phyloP scores from a whole-genome alignment of 164 flowering plant genomes.

The Protea cynaroides region DNA sequence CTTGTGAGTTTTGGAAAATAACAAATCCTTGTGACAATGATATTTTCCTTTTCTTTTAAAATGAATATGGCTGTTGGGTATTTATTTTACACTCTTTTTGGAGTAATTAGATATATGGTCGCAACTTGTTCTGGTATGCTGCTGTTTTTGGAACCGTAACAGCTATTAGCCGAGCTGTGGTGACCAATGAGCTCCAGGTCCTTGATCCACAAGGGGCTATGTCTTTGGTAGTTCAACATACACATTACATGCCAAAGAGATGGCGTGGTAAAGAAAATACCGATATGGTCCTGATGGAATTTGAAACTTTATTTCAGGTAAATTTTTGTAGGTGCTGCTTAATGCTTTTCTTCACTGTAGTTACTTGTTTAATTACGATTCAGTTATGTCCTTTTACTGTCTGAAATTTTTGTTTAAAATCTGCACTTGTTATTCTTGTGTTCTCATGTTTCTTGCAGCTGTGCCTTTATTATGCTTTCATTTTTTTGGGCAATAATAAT shows the following conservation, averaged over 20 bases:
- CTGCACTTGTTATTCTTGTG: too few species aligned
- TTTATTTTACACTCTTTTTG: background rate
- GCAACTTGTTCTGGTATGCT: conserved; percentile 94
- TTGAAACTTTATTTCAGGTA: conserved; percentile 96
- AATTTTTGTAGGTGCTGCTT: background rate
- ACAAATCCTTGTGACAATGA: too few species aligned
- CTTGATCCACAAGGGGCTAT: conserved; percentile 88
- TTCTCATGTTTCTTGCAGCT: too few species aligned
- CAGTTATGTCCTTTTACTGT: too few species aligned
- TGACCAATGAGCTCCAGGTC: conserved; percentile 79
- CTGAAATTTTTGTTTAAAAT: too few species aligned
- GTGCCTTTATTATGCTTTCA: too few species aligned
- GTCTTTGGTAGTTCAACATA: conserved; percentile 83
- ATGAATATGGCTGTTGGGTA: background rate
- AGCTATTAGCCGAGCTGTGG: conserved; percentile 85
- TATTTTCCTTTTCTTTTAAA: too few species aligned
- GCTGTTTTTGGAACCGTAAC: conserved; percentile 96
- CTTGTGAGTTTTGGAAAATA: too few species aligned
- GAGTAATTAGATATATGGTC: conserved; percentile 80
- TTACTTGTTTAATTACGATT: too few species aligned
- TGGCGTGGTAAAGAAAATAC: conserved; percentile 95
- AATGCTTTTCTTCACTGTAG: background rate
- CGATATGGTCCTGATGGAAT: conserved; percentile 65
- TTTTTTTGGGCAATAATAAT: too few species aligned
- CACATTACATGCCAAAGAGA: conserved; percentile 93